Base-by-base conservation (phyloP, 768 basidiomycete genomes). In the Trametes coccinea region DNA sequence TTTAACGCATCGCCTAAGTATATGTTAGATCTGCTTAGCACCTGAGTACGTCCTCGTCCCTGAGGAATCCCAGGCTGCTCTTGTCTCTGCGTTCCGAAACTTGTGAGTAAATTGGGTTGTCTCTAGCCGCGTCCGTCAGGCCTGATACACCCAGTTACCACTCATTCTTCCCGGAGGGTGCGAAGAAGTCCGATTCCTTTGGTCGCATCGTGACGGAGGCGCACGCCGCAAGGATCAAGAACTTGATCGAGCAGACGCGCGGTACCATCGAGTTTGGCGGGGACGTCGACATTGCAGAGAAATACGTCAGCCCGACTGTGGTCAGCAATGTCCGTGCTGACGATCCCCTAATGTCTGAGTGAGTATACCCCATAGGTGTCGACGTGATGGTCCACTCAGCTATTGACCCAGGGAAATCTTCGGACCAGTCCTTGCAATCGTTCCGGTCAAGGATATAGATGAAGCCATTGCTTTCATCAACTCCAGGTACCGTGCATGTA, bases 301-400 rank as follows among this genome's bases (percentile, higher is more conserved):
- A 81, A 61, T 88, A 80, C 64, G 86, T 92, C 63, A 83, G 85
- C 16, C 88, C 90, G 2, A 92, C 90, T 0, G 69, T 92, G 40
- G 84, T 93, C 9, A 80, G 74, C 40, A 80, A 86, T 61, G 84
- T 92, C 3, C 73, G 76, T 47, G 69, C 61, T 0, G 82, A 82
- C 59, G 92, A 93, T 73, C 81, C 88, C 0, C 71, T 93, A 65
- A 90, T 93, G 89, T 78, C 78, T 69, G 85, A 89, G 89, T 88
- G 65, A 56, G 86, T 76, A 13, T 33, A 16, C 39, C 16, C 14
- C 34, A 2, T 27, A 39, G 37, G 41, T 27, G 7, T 16, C 4
- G 5, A 13, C 10, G 11, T 45, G 41, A 60, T 45, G 27, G 0
- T 30, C 48, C 13, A 4, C 9, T 6, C 11, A 31, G 39, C 37